Evolutionary conservation across 495 filamentous ascomycete species (phyloP).

Genomic region (Lepraria neglecta): DNA sequence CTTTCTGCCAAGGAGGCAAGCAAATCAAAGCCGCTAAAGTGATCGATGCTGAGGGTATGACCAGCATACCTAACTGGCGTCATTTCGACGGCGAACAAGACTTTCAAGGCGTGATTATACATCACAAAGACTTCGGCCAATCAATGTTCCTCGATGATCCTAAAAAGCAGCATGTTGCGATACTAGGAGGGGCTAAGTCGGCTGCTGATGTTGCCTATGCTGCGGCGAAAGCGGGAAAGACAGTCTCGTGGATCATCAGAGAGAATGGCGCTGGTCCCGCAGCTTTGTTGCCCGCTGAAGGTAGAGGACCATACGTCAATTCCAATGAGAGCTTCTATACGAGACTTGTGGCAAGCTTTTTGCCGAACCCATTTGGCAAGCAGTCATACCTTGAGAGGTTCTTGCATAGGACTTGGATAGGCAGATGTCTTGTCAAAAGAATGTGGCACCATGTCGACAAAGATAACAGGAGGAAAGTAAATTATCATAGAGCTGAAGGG

Average conservation of each 20-base stretch:
- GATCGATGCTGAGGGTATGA: constrained; percentile 39
- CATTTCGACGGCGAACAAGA: constrained; percentile 22
- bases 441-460: constrained; percentile 19
- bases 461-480: constrained; percentile 5
- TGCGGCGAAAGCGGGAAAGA: constrained; percentile 34
- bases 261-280: constrained; percentile 33
- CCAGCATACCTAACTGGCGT: constrained; percentile 37
- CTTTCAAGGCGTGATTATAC: constrained; percentile 36
- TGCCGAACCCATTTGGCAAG: constrained; percentile 14
- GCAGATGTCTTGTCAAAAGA: constrained; percentile 13
- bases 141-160: constrained; percentile 14
- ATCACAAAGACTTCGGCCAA: constrained; percentile 38
- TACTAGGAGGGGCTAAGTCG: constrained; percentile 41
- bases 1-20: not conserved
- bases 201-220: constrained; percentile 41
- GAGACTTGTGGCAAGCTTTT: constrained; percentile 11
- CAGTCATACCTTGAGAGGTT: constrained; percentile 12
- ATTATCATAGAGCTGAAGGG: constrained; percentile 24
- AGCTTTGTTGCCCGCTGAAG: constrained; percentile 26
- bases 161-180: constrained; percentile 27
- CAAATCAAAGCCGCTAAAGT: constrained; percentile 31
- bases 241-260: constrained; percentile 37
- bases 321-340: constrained; percentile 22
- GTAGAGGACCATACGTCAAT: constrained; percentile 31
- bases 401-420: constrained; percentile 18